Conservation (phyloP, 2,329 filamentous ascomycete species). For the Verruconis gallopava region DNA sequence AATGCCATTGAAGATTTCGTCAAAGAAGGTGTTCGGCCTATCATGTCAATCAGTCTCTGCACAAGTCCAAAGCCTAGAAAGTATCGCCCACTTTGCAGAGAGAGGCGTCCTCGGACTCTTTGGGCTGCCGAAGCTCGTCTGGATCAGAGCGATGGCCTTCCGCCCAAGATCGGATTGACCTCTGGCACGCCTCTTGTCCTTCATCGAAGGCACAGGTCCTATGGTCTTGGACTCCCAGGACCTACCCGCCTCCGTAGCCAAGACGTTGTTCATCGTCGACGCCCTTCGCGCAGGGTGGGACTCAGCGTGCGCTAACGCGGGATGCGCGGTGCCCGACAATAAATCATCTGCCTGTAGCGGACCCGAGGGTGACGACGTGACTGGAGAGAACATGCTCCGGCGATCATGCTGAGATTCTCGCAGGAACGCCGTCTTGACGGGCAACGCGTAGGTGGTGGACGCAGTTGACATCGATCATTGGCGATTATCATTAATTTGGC, state of each 20-base stretch:
- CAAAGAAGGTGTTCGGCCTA: neutral
- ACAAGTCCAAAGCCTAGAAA: too few relatives aligned
- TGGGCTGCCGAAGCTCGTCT: neutral
- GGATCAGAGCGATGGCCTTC: neutral
- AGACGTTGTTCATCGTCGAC: neutral
- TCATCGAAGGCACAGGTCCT: slow-evolving; percentile 3
- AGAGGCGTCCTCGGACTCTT: neutral
- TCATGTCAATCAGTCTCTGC: too few relatives aligned
- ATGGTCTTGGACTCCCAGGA: neutral
- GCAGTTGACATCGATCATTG: too few relatives aligned
- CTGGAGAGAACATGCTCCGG: neutral
- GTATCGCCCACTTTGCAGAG: too few relatives aligned
- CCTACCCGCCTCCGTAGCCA: neutral
- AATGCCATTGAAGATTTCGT: slow-evolving; percentile 36
- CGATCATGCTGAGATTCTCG: neutral
- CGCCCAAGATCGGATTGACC: slow-evolving; percentile 34
- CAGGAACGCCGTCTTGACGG: neutral
- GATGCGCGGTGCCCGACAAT: neutral
- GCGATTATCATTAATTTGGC: too few relatives aligned
- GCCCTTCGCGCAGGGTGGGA: neutral
- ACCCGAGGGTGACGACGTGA: neutral
- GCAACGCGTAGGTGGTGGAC: too few relatives aligned
- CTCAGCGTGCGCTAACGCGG: neutral
- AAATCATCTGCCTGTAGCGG: too few relatives aligned
- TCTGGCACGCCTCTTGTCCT: slow-evolving; percentile 19